These are phyloP conservation scores for Claviceps sorghi DNA, from an alignment of 2,329 filamentous ascomycete species.

Conservation along the genomic window DNA sequence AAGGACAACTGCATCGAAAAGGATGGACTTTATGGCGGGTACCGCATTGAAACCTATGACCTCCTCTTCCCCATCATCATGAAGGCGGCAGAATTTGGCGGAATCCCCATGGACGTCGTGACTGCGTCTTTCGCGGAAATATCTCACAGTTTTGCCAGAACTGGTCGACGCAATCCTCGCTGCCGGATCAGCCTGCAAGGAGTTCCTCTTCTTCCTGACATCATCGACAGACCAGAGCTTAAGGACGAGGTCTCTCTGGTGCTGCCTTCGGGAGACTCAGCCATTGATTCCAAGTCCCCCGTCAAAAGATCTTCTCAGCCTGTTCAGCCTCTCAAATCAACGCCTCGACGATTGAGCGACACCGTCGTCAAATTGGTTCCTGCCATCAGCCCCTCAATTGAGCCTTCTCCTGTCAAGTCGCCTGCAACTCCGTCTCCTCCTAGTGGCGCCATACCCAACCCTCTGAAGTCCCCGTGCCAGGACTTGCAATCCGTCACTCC, in stretches of 20 bases:
- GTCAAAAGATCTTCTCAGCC: slow-evolving; percentile 16
- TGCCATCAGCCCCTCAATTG: slow-evolving; percentile 9
- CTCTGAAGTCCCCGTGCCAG: background rate
- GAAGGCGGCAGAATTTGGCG: slow-evolving; percentile 10
- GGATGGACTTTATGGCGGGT: slow-evolving; percentile 12
- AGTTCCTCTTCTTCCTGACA: slow-evolving; percentile 13
- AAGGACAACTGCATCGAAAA: slow-evolving; percentile 6
- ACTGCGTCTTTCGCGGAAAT: slow-evolving; percentile 15
- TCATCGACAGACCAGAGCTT: slow-evolving; percentile 16
- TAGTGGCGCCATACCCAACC: background rate
- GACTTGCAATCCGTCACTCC: background rate
- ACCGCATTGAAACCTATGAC: slow-evolving; percentile 13
- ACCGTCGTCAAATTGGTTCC: slow-evolving; percentile 18
- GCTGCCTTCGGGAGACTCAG: slow-evolving; percentile 9
- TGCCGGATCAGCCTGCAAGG: slow-evolving; percentile 8
- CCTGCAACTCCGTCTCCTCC: slow-evolving; percentile 14
- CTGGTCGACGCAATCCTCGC: slow-evolving; percentile 1
- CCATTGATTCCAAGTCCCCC: slow-evolving; percentile 14
- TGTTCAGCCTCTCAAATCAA: slow-evolving; percentile 14
- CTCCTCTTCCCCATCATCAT: slow-evolving; percentile 14
- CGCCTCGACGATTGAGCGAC: slow-evolving; percentile 14
- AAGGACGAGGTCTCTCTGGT: slow-evolving; percentile 12
- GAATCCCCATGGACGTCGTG: slow-evolving; percentile 11
- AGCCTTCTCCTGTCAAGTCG: slow-evolving; percentile 19
- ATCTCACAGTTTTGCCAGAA: slow-evolving; percentile 8